Conservation (phyloP, 2,329 filamentous ascomycete species). For the Trichoderma simmonsii region DNA sequence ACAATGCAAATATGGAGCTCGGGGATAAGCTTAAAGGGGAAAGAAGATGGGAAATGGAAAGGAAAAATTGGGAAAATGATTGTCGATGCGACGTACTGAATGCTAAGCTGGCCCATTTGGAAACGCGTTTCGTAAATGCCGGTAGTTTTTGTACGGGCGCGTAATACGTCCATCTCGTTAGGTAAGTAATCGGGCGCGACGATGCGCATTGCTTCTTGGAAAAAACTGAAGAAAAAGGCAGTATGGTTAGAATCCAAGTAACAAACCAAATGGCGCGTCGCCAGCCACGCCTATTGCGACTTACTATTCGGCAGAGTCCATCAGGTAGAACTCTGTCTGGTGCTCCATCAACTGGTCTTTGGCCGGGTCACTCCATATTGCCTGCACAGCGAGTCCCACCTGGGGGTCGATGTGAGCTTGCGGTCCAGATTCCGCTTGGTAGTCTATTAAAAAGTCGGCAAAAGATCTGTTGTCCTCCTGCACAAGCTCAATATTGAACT, state of each 20-base stretch:
- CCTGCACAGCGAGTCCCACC: slow-evolving; percentile 78
- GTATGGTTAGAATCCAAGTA: not conserved
- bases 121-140: slow-evolving; percentile 99
- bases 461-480: slow-evolving; percentile 68
- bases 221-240: slow-evolving; percentile 64
- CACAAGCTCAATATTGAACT: slow-evolving; percentile 81
- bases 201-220: slow-evolving; percentile 87
- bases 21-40: not conserved
- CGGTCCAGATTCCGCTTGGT: slow-evolving; percentile 86
- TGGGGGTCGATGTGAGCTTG: slow-evolving; percentile 77
- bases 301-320: slow-evolving; percentile 99
- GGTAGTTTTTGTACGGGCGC: slow-evolving; percentile 95
- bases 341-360: slow-evolving; percentile 83
- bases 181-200: slow-evolving; percentile 82
- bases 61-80: not conserved
- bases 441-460: slow-evolving; percentile 78
- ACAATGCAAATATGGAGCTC: not conserved
- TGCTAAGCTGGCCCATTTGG: slow-evolving; percentile 97
- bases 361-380: slow-evolving; percentile 86
- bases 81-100: slow-evolving; percentile 67
- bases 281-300: slow-evolving; percentile 31
- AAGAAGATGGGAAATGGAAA: not conserved
- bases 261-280: not conserved
- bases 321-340: slow-evolving; percentile 96
- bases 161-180: slow-evolving; percentile 89